Percentiles rank a stretch among this genome's conserved stretches.
These are phyloP conservation scores for Arachis stenosperma DNA, from an alignment of 306 rosid species.

Conservation along the genomic window DNA sequence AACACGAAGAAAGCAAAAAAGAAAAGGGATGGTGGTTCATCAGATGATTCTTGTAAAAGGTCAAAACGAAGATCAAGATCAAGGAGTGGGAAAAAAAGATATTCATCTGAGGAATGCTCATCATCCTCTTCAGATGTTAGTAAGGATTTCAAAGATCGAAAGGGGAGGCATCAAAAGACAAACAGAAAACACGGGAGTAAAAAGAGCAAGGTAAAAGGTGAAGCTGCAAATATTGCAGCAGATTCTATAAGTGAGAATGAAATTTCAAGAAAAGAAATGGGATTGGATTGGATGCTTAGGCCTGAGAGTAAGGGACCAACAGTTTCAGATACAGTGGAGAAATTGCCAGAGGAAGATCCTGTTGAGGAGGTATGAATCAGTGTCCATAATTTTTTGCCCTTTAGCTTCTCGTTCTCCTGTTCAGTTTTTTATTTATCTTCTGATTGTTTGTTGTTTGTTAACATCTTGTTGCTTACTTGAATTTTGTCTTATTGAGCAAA, in stretches of 20 bases:
- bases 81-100: constrained; percentile 40
- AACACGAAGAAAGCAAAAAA: constrained; percentile 45
- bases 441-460: not conserved
- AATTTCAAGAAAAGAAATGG: constrained; percentile 76
- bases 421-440: not conserved
- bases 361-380: constrained; percentile 61
- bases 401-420: not conserved
- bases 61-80: constrained; percentile 41
- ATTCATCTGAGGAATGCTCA: constrained; percentile 46
- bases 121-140: constrained; percentile 39
- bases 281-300: constrained; percentile 96
- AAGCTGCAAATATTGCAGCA: constrained; percentile 28
- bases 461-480: not conserved
- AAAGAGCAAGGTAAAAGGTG: constrained; percentile 37
- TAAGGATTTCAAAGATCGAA: constrained; percentile 36
- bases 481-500: not conserved
- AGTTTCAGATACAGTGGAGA: constrained; percentile 44
- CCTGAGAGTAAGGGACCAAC: constrained; percentile 57
- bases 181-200: constrained; percentile 39
- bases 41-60: constrained; percentile 43
- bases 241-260: constrained; percentile 53
- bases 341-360: constrained; percentile 51
- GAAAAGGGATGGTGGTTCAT: constrained; percentile 39
- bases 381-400: not conserved
- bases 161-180: constrained; percentile 20